A percentile compares a stretch with the other conserved stretches of the same genome.
These are phyloP conservation scores for Diaporthe longicolla DNA, from an alignment of 2,329 filamentous ascomycete species.

Conservation along the genomic window DNA sequence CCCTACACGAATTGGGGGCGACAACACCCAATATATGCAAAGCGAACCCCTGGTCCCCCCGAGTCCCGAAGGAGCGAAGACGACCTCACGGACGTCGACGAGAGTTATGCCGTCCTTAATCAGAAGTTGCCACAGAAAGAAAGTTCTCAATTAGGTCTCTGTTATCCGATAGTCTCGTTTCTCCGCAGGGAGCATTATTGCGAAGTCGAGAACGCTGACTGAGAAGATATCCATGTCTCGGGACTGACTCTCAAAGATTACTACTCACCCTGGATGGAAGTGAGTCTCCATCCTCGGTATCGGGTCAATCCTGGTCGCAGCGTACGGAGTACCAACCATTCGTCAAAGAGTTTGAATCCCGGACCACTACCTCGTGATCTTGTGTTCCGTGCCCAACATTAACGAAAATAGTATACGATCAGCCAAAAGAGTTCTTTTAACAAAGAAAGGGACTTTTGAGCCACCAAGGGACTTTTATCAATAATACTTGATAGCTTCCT, in stretches of 20 bases:
- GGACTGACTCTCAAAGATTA: slow-evolving; percentile 9
- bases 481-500: neutral
- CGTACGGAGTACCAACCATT: neutral
- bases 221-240: neutral
- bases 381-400: neutral
- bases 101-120: slow-evolving; percentile 18
- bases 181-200: neutral
- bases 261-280: neutral
- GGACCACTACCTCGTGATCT: neutral
- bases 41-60: neutral
- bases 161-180: neutral
- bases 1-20: neutral
- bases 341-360: neutral
- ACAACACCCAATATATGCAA: slow-evolving; percentile 21
- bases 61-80: neutral
- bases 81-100: neutral
- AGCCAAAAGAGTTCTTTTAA: no score
- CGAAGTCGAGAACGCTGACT: neutral
- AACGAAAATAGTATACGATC: neutral
- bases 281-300: slow-evolving; percentile 2
- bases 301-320: neutral
- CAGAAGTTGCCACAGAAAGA: neutral
- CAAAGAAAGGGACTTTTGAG: neutral
- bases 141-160: neutral
- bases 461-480: neutral